Conservation (phyloP, 176 grass and related monocot genomes). For the Oryza coarctata region DNA sequence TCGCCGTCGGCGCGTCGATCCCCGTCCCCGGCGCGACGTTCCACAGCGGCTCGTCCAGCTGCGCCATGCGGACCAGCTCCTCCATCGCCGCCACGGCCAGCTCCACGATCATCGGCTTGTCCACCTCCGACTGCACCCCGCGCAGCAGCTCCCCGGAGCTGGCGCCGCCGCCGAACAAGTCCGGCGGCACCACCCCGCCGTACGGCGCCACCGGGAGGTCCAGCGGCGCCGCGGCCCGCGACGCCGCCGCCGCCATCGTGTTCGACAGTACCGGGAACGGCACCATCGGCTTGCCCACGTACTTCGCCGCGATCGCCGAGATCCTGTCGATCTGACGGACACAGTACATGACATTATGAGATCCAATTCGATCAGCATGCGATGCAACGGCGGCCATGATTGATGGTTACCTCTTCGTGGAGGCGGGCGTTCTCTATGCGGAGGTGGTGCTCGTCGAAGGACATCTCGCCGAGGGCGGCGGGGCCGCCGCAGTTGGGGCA, state of each 20-base stretch:
- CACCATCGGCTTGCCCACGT: slow-evolving; percentile 89
- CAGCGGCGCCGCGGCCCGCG: slow-evolving; percentile 44
- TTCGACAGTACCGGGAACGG: slow-evolving; percentile 76
- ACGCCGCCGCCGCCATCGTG: slow-evolving; percentile 24
- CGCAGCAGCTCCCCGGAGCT: slow-evolving; percentile 54
- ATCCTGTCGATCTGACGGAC: slow-evolving; percentile 73
- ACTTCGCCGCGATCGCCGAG: slow-evolving; percentile 93
- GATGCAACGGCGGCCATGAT: not conserved
- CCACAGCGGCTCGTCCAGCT: slow-evolving; percentile 77
- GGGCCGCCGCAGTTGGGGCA: slow-evolving; percentile 80
- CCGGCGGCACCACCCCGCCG: slow-evolving; percentile 10
- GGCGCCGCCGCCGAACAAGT: slow-evolving; percentile 17
- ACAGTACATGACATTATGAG: not conserved
- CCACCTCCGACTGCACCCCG: slow-evolving; percentile 56
- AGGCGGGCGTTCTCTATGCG: slow-evolving; percentile 63
- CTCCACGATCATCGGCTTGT: slow-evolving; percentile 82
- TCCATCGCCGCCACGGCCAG: slow-evolving; percentile 96
- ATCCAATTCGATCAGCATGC: not conserved
- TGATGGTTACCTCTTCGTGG: slow-evolving; percentile 46
- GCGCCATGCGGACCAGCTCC: slow-evolving; percentile 82
- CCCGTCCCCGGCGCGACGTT: not conserved
- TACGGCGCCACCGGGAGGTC: slow-evolving; percentile 47
- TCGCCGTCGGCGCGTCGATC: slow-evolving; percentile 5
- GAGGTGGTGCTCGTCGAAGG: slow-evolving; percentile 84
- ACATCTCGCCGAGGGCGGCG: slow-evolving; percentile 75